phyloP scores from a whole-genome alignment of 2,329 filamentous ascomycete species.

The Talaromyces sp. region DNA sequence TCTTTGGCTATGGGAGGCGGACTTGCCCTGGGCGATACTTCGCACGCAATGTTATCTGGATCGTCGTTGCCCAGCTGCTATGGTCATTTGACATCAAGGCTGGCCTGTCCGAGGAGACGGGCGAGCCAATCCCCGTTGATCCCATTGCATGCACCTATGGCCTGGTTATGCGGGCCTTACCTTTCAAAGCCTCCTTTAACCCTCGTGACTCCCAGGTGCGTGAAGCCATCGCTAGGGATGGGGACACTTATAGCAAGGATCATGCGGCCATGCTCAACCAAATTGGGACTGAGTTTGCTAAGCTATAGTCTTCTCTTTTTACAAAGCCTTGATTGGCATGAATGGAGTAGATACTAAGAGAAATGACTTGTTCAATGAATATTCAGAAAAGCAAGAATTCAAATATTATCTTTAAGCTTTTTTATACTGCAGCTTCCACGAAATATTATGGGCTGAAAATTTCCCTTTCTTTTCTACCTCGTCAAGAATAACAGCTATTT shows the following conservation, averaged over 20 bases:
- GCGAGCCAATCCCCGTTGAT: slow-evolving; percentile 5
- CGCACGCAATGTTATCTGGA: slow-evolving; percentile 26
- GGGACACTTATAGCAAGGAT: slow-evolving; percentile 11
- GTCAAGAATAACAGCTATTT: no score
- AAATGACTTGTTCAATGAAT: no score
- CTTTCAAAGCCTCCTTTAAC: slow-evolving; percentile 14
- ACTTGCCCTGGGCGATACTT: slow-evolving; percentile 28
- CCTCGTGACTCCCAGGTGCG: slow-evolving; percentile 13
- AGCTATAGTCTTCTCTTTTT: not conserved
- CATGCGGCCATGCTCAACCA: slow-evolving; percentile 12
- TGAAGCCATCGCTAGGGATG: slow-evolving; percentile 7
- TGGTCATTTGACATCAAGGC: slow-evolving; percentile 27
- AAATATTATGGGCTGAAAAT: no score
- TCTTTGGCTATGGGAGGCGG: slow-evolving; percentile 27
- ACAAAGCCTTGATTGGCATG: no score
- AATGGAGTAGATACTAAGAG: no score
- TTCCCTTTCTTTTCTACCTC: no score
- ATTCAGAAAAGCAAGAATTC: no score
- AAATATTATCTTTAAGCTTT: no score
- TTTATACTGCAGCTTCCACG: no score
- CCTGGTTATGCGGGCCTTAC: slow-evolving; percentile 14
- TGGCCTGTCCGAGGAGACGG: slow-evolving; percentile 10
- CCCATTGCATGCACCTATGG: slow-evolving; percentile 13
- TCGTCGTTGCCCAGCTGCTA: slow-evolving; percentile 24
- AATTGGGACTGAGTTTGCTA: slow-evolving; percentile 14